phyloP scores from a whole-genome alignment of 306 rosid species.

The Biancaea sappan region DNA sequence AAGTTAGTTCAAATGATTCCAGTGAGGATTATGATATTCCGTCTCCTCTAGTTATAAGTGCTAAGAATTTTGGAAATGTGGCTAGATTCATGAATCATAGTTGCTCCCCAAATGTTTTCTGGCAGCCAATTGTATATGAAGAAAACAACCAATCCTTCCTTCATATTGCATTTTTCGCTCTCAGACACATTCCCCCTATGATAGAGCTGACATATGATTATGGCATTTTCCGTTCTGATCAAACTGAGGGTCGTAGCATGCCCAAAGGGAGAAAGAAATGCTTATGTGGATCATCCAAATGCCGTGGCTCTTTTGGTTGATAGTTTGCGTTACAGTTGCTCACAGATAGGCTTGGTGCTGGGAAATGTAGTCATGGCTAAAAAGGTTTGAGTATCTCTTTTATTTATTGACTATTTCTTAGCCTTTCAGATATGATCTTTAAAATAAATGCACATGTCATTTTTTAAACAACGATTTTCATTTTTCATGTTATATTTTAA shows the following conservation, averaged over 20 bases:
- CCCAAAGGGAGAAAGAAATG: constrained; percentile 51
- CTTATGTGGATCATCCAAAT: constrained; percentile 58
- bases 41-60: constrained; percentile 58
- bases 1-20: constrained; percentile 37
- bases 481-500: background rate
- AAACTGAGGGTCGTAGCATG: constrained; percentile 25
- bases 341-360: constrained; percentile 24
- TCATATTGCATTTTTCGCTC: constrained; percentile 64
- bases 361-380: constrained; percentile 31
- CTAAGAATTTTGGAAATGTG: constrained; percentile 61
- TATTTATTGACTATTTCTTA: constrained; percentile 14
- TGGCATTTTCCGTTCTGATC: constrained; percentile 42
- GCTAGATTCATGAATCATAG: constrained; percentile 75
- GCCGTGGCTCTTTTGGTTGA: constrained; percentile 63
- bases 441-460: background rate
- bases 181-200: constrained; percentile 68
- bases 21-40: constrained; percentile 49
- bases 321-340: constrained; percentile 29
- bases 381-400: constrained; percentile 37
- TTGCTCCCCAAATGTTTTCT: constrained; percentile 71
- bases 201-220: constrained; percentile 72
- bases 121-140: constrained; percentile 66
- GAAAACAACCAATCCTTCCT: constrained; percentile 52
- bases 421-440: background rate
- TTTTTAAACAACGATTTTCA: background rate